These are phyloP conservation scores for Eucalyptus erythrocorys DNA, from an alignment of 345 rosid genomes.

Conservation along the genomic window DNA sequence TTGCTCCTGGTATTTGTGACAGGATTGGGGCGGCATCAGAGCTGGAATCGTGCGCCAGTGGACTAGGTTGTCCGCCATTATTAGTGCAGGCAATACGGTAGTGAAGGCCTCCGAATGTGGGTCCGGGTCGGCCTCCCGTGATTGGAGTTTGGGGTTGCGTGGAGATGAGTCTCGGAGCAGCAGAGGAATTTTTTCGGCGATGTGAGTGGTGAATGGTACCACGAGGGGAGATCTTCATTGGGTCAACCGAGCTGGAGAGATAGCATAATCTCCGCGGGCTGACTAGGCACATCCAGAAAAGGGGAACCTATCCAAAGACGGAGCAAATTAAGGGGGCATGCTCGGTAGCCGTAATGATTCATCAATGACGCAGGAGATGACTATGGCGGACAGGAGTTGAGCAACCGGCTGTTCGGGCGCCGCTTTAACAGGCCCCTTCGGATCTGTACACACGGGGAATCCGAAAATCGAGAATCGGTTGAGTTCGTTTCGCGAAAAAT, in stretches of 20 bases:
- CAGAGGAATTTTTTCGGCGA: background rate
- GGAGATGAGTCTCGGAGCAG: background rate
- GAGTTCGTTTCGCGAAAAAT: too few species aligned
- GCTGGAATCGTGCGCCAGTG: background rate
- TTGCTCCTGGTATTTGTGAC: background rate
- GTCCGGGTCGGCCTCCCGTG: background rate
- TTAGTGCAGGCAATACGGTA: background rate
- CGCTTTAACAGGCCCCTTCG: too few species aligned
- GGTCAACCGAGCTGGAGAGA: background rate
- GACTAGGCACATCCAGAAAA: too few species aligned
- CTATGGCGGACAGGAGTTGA: too few species aligned
- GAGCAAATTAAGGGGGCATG: too few species aligned
- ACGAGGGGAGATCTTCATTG: fast-evolving
- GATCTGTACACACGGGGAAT: background rate
- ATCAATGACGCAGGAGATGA: background rate
- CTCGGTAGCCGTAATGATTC: background rate
- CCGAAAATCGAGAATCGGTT: background rate
- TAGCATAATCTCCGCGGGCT: background rate
- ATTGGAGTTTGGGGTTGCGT: background rate
- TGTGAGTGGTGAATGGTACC: background rate
- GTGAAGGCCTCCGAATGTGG: background rate
- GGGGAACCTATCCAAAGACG: too few species aligned
- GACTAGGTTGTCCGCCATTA: background rate
- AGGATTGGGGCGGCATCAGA: background rate
- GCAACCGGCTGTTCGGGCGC: too few species aligned